Base-by-base conservation (phyloP, 169 alveolate genomes). In the Eimeria tenella region DNA sequence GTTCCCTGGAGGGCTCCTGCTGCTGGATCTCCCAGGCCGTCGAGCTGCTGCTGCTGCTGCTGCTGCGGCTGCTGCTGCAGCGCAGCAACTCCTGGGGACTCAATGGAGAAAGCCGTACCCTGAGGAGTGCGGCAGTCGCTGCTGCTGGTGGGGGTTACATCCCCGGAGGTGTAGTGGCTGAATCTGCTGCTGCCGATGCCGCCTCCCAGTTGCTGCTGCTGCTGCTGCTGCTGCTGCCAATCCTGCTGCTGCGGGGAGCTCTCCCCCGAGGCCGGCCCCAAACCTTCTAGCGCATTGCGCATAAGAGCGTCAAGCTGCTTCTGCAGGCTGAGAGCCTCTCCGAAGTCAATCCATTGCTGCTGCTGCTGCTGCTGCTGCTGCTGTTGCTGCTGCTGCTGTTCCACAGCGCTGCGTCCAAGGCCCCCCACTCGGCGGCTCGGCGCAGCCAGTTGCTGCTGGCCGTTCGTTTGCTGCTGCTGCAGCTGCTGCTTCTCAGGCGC, bases 371-470 rank as follows among this genome's bases (percentile, higher is more conserved):
- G 77, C 62, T 31, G 58, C 23, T 74, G 84, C 84, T 74, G 58
- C 84, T 74, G 84, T 53, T 79, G 88, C 88, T 52, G 84, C 84
- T 79, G 88, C 88, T 52, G 77, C 60, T 74, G 84, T n/a, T 74
- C 84, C 60, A 74, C 63, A 25, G 84, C 13, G 60, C 60, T n/a
- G 31, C 84, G 84, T 11, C 62, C 84, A 0, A 49, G 56, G 56
- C 62, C 84, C 21, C 62, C 58, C 62, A 31, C 62, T 25, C 84
- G 56, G 52, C 84, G 63, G 56, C 84, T 56, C 5, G 84, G 6
- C 17, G 60, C 56, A n/a, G 42, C 62, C 10, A 74, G 13, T 50
- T 74, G 84, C 84, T 74, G 84, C 84, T 74, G 84, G 84, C 84
- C 31, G 58, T 21, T 74, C 9, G 60, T 74, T 15, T 31, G 63